Conservation (phyloP, 2,329 filamentous ascomycete genomes). For the Coccinonectria pachysandricola region DNA sequence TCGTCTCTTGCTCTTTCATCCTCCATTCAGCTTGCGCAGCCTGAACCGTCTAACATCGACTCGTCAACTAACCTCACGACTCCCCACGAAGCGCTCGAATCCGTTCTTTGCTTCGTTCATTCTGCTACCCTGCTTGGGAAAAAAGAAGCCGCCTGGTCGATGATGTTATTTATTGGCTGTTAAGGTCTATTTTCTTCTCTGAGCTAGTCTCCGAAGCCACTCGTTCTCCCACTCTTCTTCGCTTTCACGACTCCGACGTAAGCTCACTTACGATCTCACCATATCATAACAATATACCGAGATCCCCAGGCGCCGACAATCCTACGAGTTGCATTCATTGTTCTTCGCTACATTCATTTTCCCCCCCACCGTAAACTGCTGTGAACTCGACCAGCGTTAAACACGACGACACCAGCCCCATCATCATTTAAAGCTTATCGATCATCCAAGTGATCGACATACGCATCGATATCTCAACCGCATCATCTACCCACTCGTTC, state of each 20-base stretch:
- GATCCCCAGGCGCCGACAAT: no score
- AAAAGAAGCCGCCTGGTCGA: no score
- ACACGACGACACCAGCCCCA: no score
- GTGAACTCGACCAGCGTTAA: no score
- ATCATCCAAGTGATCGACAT: slow-evolving; percentile 18
- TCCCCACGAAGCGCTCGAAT: slow-evolving; percentile 9
- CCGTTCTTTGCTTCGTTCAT: slow-evolving; percentile 8
- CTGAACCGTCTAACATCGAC: slow-evolving; percentile 15
- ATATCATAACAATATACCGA: slow-evolving; percentile 5
- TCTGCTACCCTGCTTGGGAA: no score
- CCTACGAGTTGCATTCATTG: slow-evolving; percentile 1
- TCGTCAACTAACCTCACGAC: slow-evolving; percentile 9
- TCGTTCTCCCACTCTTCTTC: slow-evolving; percentile 27
- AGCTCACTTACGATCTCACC: slow-evolving; percentile 6
- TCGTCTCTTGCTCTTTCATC: slow-evolving; percentile 18
- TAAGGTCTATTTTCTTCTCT: slow-evolving; percentile 19
- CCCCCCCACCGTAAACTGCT: slow-evolving; percentile 7
- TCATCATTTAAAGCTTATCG: slow-evolving; percentile 8
- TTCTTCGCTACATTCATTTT: slow-evolving; percentile 4
- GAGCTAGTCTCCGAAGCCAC: slow-evolving; percentile 40
- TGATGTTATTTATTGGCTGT: no score
- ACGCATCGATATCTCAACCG: no score
- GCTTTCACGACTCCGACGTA: no score
- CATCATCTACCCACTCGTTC: no score
- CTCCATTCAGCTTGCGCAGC: slow-evolving; percentile 12